Evolutionary conservation across 805 yeast genomes (phyloP), one percentile per base, ranked within the genome.

Genomic region (Yamadazyma philogaea): DNA sequence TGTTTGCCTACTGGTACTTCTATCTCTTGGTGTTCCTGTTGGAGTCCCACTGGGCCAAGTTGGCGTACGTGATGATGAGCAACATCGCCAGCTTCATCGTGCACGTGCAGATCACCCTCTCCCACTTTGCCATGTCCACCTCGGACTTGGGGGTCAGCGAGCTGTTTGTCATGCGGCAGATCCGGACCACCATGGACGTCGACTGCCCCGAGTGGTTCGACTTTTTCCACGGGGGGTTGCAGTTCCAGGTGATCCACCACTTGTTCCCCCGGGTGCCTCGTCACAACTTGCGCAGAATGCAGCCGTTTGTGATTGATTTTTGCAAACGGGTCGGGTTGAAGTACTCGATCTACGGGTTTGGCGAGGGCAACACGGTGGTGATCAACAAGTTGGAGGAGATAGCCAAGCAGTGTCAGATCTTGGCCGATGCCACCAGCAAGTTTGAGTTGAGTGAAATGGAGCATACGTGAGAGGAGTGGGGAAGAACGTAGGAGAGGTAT

Each of bases 71-170:
- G 12, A 54, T 87, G 72, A 78, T 86, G 5, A 81, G 90, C 32
- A 96, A 88, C 54, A 57, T 87, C 7, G 75, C 86, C 10, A 85
- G 96, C 2, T 87, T 87, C 95, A 74, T 90, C 30, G 91, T 88
- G n/a, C 96, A 88, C 61, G 96, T 88, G 24, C 96, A 89, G 60
- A 88, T 88, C 63, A 87, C 95, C 0, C 71, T 88, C 33, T 82
- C 90, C 11, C 96, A 88, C 60, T 88, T 88, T 68, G 96, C 96
- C 28, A 89, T 88, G 95, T 85, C 95, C 1, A 89, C 96, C 0
- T 75, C 93, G 4, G 95, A 88, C 56, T 66, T 88, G 14, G 96
- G 96, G 1, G 75, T 79, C 7, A 75, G 82, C 33, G 96, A 88
- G 60, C 74, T 88, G 6, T 88, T 88, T 56, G 78, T 82, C 0